These are phyloP conservation scores for Boletus patriciae DNA, from an alignment of 768 basidiomycete genomes.

Conservation along the genomic window DNA sequence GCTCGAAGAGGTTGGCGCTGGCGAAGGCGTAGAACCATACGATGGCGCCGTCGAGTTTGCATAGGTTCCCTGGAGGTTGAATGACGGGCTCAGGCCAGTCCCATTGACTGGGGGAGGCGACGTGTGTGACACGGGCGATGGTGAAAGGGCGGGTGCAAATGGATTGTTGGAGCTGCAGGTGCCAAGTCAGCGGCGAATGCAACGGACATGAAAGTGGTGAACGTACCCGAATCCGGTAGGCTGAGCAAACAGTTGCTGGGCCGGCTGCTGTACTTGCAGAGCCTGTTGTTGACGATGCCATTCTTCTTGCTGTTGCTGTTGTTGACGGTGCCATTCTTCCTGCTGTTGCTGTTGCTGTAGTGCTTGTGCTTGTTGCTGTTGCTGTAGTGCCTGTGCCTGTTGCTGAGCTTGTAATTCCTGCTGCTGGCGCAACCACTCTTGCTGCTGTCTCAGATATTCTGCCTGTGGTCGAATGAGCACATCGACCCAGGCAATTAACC, in stretches of 20 bases:
- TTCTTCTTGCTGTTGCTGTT: slow-evolving; percentile 51
- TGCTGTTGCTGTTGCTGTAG: slow-evolving; percentile 38
- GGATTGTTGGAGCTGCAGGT: slow-evolving; percentile 87
- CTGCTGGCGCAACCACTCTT: slow-evolving; percentile 74
- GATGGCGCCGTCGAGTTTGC: slow-evolving; percentile 41
- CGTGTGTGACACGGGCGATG: slow-evolving; percentile 34
- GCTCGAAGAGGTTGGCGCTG: slow-evolving; percentile 41
- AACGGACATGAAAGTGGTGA: not conserved
- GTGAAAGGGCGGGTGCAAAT: slow-evolving; percentile 58
- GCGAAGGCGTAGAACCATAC: slow-evolving; percentile 40
- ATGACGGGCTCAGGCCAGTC: slow-evolving; percentile 44
- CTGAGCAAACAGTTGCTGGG: slow-evolving; percentile 51
- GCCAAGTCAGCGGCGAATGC: slow-evolving; percentile 21
- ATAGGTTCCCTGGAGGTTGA: slow-evolving; percentile 73
- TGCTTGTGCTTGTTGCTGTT: slow-evolving; percentile 31
- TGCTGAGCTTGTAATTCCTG: slow-evolving; percentile 45
- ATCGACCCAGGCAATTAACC: not conserved
- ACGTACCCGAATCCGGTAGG: slow-evolving; percentile 77
- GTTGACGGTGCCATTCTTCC: slow-evolving; percentile 56
- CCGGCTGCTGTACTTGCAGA: slow-evolving; percentile 45
- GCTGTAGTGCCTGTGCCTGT: slow-evolving; percentile 39
- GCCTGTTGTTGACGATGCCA: slow-evolving; percentile 64
- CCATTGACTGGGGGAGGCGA: slow-evolving; percentile 36
- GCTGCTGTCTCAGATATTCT: slow-evolving; percentile 51
- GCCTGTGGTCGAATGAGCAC: slow-evolving; percentile 33